Evolutionary conservation across 2,329 filamentous ascomycete species (phyloP).

Genomic region (Immersiporthe knoxdaviesiana): DNA sequence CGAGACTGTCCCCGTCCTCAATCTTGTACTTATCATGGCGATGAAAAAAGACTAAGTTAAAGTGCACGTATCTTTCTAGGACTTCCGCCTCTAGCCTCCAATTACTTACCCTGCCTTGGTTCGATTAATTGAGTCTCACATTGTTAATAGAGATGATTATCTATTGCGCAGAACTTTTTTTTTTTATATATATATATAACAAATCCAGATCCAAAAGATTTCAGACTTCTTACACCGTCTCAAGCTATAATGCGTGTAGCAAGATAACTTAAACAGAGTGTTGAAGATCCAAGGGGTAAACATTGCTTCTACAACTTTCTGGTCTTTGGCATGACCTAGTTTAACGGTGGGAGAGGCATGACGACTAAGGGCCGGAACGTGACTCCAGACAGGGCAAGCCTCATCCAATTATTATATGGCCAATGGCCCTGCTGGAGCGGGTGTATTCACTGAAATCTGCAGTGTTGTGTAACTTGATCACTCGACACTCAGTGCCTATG

Average conservation of each 20-base stretch:
- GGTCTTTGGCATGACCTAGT: neutral
- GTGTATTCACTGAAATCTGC: neutral
- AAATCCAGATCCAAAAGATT: neutral
- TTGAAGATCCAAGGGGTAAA: neutral
- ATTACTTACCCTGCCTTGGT: neutral
- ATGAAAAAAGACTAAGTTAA: neutral
- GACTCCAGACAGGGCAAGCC: neutral
- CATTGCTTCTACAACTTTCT: neutral
- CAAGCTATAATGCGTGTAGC: neutral
- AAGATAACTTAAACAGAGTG: neutral
- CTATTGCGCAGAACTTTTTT: neutral
- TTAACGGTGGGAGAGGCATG: neutral
- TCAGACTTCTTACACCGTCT: neutral
- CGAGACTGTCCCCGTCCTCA: no score
- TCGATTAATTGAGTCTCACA: neutral
- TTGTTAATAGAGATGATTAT: neutral
- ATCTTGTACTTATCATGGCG: neutral
- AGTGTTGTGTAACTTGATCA: no score
- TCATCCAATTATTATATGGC: neutral
- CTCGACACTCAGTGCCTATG: neutral
- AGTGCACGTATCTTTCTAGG: neutral
- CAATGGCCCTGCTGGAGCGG: neutral
- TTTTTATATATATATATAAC: no score
- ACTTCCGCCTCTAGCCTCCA: no score
- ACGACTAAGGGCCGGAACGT: neutral